These are phyloP conservation scores for Phaeotremella skinneri DNA, from an alignment of 768 basidiomycete genomes.

Conservation along the genomic window DNA sequence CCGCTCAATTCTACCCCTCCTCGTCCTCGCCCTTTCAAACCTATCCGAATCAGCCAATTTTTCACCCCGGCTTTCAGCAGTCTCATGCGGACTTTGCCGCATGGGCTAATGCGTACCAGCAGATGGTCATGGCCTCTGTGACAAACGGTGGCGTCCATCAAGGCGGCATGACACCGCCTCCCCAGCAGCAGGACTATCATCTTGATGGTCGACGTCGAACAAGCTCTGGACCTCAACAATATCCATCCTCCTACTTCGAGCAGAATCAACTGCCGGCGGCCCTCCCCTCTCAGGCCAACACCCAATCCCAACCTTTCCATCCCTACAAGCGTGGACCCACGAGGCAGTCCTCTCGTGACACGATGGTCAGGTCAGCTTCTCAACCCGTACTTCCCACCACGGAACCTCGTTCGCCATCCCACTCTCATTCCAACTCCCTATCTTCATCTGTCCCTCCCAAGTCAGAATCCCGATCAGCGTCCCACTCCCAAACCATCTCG, in stretches of 20 bases:
- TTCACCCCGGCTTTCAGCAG: conserved; percentile 39
- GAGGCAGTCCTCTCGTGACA: conserved; percentile 31
- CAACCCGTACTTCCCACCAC: conserved; percentile 7
- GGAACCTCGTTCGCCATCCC: conserved; percentile 9
- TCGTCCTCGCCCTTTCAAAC: conserved; percentile 21
- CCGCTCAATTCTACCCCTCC: conserved; percentile 30
- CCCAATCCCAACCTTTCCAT: conserved; percentile 29
- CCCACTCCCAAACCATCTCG: not conserved
- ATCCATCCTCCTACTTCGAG: conserved; percentile 3
- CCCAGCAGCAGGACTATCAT: conserved; percentile 11
- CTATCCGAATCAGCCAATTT: conserved; percentile 27
- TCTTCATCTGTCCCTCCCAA: conserved; percentile 13
- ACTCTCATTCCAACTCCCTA: conserved; percentile 3
- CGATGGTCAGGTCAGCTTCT: conserved; percentile 21
- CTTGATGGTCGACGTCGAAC: conserved; percentile 6
- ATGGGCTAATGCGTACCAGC: conserved; percentile 47
- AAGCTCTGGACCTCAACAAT: conserved; percentile 10
- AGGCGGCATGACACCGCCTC: conserved; percentile 21
- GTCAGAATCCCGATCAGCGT: conserved; percentile 4
- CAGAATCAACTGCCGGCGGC: conserved; percentile 7
- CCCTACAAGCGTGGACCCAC: conserved; percentile 41
- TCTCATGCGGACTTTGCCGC: conserved; percentile 43
- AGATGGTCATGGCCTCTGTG: conserved; percentile 37
- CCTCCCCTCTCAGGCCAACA: conserved; percentile 9
- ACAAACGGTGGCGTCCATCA: conserved; percentile 24